phyloP scores from a whole-genome alignment of 805 yeast genomes.

The Candida golubevii region DNA sequence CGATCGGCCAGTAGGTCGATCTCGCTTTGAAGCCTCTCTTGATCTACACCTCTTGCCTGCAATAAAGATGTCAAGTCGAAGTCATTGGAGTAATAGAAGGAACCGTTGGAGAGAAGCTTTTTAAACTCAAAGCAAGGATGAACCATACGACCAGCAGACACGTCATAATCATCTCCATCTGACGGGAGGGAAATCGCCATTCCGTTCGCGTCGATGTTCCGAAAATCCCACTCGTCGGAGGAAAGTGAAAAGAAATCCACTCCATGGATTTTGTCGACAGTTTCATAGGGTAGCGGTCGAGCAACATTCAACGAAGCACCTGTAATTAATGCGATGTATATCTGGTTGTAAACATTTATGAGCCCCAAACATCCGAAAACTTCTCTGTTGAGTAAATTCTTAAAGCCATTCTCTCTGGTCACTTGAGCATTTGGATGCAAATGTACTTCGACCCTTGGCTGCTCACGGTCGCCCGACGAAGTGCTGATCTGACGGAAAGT shows the following conservation, averaged over 20 bases:
- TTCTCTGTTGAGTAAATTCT: conserved; percentile 34
- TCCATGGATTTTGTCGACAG: conserved; percentile 72
- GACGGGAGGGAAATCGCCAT: conserved; percentile 48
- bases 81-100: conserved; percentile 87
- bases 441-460: conserved; percentile 43
- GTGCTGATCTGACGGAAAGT: conserved; percentile 12
- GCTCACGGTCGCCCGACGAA: conserved; percentile 9
- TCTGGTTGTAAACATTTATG: conserved; percentile 61
- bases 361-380: conserved; percentile 75
- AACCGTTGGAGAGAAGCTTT: conserved; percentile 78
- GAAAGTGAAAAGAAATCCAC: conserved; percentile 84
- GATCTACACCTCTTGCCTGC: conserved; percentile 65
- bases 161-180: conserved; percentile 24
- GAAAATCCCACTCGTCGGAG: conserved; percentile 73
- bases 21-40: conserved; percentile 17
- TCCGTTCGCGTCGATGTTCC: conserved; percentile 65
- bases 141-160: conserved; percentile 20
- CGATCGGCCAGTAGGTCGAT: conserved; percentile 4
- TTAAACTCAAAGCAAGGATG: conserved; percentile 84
- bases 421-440: conserved; percentile 35
- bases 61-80: conserved; percentile 87
- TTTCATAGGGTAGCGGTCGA: conserved; percentile 71
- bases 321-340: conserved; percentile 75
- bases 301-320: conserved; percentile 71
- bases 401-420: conserved; percentile 36